Base-by-base conservation (phyloP, 177 flowering plant species). In the Vitis hybrid region DNA sequence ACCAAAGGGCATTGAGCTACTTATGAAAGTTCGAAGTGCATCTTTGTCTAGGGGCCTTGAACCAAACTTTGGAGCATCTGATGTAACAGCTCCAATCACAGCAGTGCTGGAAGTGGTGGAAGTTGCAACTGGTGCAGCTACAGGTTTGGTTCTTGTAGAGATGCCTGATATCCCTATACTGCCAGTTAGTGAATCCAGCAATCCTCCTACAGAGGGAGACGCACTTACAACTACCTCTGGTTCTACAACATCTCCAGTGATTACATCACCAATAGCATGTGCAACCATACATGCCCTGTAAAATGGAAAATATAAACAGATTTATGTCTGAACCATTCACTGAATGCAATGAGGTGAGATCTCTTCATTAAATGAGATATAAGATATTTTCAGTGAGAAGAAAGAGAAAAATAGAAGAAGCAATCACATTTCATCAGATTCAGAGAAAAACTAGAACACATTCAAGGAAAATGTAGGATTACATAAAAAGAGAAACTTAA, bases 1-100 rank as follows among this genome's bases (percentile, higher is more conserved):
- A 96, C 99, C 99, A 87, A 96, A 96, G 76, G 99, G 99, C 97
- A 93, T 86, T 77, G 98, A 85, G 77, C 88, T 86, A 70, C 82
- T 87, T 51, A 93, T 88, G 75, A 90, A 96, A 73, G 82, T 83
- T 50, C 90, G 83, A 71, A 96, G 86, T 59, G 85, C 83, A 80
- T 96, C 99, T 81, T 86, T 93, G 77, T 91, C 99, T 68, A 88
- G 67, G 58, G 80, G 83, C 83, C 86, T 92, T 29, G 87, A 82
- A 72, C 89, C 89, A 77, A 67, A 74, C 76, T 82, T 89, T 55
- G 90, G 90, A 81, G 85, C 79, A 80, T 96, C 99, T 70, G 90
- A 83, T 63, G 82, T 20, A 56, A 61, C 76, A 68, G 86, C 75
- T 74, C 97, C 98, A 53, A 55, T 50, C 11, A 58, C 78, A 76